Conservation (phyloP, 768 basidiomycete species). For the Lactarius tabidus region DNA sequence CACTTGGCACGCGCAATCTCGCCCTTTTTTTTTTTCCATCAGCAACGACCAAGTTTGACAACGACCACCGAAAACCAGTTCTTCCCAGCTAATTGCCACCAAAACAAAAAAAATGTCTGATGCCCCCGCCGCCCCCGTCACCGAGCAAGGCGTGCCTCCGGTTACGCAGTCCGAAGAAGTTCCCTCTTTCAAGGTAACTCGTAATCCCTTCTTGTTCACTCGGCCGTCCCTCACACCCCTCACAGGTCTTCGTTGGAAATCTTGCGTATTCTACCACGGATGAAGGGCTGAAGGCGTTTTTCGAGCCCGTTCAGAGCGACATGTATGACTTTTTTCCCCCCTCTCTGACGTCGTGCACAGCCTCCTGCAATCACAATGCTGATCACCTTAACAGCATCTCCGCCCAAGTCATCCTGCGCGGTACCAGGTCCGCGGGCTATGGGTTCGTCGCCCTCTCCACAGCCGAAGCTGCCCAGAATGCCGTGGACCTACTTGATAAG, state of each 20-base stretch:
- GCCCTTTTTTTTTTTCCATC: conserved; percentile 40
- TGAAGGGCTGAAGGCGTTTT: conserved; percentile 93
- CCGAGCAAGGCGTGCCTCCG: conserved; percentile 81
- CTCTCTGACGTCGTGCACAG: conserved; percentile 22
- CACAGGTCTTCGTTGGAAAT: conserved; percentile 90
- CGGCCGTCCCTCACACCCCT: conserved; percentile 13
- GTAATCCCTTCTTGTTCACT: conserved; percentile 28
- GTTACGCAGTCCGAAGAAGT: conserved; percentile 74
- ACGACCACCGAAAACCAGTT: conserved; percentile 80
- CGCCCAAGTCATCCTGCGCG: conserved; percentile 83
- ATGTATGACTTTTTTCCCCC: conserved; percentile 55
- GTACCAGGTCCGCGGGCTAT: conserved; percentile 83
- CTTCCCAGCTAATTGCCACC: conserved; percentile 44
- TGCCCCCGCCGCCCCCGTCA: conserved; percentile 81
- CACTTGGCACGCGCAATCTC: conserved; percentile 25
- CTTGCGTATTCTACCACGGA: conserved; percentile 93
- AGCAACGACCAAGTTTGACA: conserved; percentile 76
- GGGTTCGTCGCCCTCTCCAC: conserved; percentile 85
- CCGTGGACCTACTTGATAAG: conserved; percentile 82
- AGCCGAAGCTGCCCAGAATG: conserved; percentile 79
- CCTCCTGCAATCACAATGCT: conserved; percentile 16
- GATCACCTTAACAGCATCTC: conserved; percentile 52
- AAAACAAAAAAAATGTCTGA: conserved; percentile 72
- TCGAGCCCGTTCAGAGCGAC: conserved; percentile 80
- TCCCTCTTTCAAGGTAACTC: conserved; percentile 72